These are phyloP conservation scores for Raffaelea albimanens DNA, from an alignment of 2,329 filamentous ascomycete genomes.

Conservation along the genomic window DNA sequence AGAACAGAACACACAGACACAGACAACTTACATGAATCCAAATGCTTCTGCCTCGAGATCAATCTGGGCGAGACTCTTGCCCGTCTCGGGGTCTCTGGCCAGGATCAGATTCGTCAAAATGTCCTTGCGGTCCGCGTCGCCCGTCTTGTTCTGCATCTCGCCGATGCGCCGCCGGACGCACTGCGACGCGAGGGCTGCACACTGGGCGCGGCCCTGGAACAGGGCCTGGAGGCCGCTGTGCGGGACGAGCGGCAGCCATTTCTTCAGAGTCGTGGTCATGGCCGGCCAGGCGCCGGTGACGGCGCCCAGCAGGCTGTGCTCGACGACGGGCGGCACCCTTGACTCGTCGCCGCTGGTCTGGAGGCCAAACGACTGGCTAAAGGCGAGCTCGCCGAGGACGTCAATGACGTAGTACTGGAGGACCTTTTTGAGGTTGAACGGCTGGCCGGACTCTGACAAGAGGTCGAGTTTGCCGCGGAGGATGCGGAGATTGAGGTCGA, in stretches of 20 bases:
- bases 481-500: slow-evolving; percentile 21
- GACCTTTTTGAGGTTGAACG: slow-evolving; percentile 21
- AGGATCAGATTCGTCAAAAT: slow-evolving; percentile 25
- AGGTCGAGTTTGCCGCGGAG: slow-evolving; percentile 16
- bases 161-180: slow-evolving; percentile 13
- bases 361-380: slow-evolving; percentile 22
- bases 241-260: slow-evolving; percentile 13
- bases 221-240: slow-evolving; percentile 14
- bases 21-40: slow-evolving; percentile 26
- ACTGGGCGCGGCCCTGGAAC: slow-evolving; percentile 16
- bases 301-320: slow-evolving; percentile 22
- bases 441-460: neutral
- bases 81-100: slow-evolving; percentile 25
- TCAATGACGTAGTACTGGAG: slow-evolving; percentile 19
- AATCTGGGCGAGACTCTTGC: slow-evolving; percentile 16
- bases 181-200: slow-evolving; percentile 11
- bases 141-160: slow-evolving; percentile 1
- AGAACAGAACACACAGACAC: no score
- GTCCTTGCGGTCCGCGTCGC: slow-evolving; percentile 17
- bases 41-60: slow-evolving; percentile 26
- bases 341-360: slow-evolving; percentile 19
- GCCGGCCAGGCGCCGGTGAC: slow-evolving; percentile 15
- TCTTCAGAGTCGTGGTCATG: slow-evolving; percentile 3
- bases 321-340: slow-evolving; percentile 21
- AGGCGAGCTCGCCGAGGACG: slow-evolving; percentile 20